Evolutionary conservation across 176 grass and related monocot genomes (phyloP).

Genomic region (Oryza glaberrima): DNA sequence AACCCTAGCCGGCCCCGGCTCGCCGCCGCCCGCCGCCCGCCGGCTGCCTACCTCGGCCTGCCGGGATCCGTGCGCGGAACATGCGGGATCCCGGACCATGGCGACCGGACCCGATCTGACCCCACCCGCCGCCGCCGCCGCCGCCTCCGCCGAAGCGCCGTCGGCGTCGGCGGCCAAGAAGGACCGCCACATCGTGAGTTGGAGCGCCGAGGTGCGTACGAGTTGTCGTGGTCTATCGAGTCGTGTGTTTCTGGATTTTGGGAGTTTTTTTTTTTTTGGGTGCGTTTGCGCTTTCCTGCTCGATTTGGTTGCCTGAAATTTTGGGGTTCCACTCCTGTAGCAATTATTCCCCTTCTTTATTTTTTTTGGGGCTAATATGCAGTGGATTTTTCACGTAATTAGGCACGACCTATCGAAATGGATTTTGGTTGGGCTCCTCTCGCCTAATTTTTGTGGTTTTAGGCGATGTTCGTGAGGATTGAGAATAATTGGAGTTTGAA

Average conservation of each 20-base stretch:
- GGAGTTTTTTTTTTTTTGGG: background rate
- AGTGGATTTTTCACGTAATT: background rate
- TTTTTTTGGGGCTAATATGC: background rate
- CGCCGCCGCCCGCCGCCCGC: background rate
- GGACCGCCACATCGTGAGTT: constrained; percentile 87
- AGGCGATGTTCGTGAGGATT: background rate
- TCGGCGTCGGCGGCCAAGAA: constrained; percentile 54
- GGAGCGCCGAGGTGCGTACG: constrained; percentile 67
- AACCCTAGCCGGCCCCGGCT: constrained; percentile 43
- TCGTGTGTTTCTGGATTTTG: background rate
- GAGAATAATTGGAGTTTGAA: background rate
- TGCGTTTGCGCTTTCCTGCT: background rate
- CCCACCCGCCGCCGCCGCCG: constrained; percentile 35
- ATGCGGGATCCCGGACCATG: constrained; percentile 64
- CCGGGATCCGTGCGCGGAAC: constrained; percentile 44
- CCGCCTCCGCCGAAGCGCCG: constrained; percentile 15
- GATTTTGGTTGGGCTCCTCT: background rate
- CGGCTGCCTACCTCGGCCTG: background rate
- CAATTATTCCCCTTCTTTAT: background rate
- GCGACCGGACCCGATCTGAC: constrained; percentile 62
- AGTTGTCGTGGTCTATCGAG: background rate
- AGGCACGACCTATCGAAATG: background rate
- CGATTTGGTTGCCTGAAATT: constrained; percentile 12
- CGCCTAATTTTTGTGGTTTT: background rate
- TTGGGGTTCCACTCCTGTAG: constrained; percentile 3